Percentiles rank a stretch among this genome's conserved stretches.
phyloP scores from a whole-genome alignment of 306 rosid species.

The Dalbergia cochinchinensis region DNA sequence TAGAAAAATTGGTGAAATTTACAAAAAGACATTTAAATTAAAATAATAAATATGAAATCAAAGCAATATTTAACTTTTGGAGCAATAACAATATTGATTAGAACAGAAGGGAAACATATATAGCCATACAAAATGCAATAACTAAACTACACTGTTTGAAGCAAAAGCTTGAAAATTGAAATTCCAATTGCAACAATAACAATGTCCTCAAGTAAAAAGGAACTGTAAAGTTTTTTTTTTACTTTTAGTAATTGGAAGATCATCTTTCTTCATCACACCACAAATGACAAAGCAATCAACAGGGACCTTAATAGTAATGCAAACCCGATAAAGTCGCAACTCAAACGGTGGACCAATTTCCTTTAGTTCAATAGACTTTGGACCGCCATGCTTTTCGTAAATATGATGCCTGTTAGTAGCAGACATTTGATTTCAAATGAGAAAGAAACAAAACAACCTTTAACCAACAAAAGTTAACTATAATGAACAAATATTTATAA shows the following conservation, averaged over 20 bases:
- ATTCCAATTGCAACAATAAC: neutral
- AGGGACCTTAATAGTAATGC: conserved; percentile 38
- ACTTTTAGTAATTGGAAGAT: conserved; percentile 7
- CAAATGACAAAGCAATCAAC: conserved; percentile 15
- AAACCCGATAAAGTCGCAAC: conserved; percentile 76
- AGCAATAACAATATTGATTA: neutral
- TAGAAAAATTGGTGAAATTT: neutral
- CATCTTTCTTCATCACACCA: conserved; percentile 12
- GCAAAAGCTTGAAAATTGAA: neutral
- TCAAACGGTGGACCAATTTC: conserved; percentile 98
- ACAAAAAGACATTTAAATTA: neutral
- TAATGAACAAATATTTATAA: conserved; percentile 19
- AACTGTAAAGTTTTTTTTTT: neutral
- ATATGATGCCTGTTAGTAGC: conserved; percentile 75
- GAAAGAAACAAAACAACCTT: conserved; percentile 1
- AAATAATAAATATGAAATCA: neutral
- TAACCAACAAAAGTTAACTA: neutral
- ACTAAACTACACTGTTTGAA: no score
- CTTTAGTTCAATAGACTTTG: conserved; percentile 82
- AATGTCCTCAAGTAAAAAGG: neutral
- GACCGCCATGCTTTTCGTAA: conserved; percentile 82
- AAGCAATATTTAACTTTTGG: neutral
- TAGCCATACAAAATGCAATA: no score
- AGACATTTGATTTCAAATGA: conserved; percentile 22
- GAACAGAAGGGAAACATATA: conserved; percentile 3